phyloP scores from a whole-genome alignment of 176 grass and related monocot species.

The Triticum dicoccoides region DNA sequence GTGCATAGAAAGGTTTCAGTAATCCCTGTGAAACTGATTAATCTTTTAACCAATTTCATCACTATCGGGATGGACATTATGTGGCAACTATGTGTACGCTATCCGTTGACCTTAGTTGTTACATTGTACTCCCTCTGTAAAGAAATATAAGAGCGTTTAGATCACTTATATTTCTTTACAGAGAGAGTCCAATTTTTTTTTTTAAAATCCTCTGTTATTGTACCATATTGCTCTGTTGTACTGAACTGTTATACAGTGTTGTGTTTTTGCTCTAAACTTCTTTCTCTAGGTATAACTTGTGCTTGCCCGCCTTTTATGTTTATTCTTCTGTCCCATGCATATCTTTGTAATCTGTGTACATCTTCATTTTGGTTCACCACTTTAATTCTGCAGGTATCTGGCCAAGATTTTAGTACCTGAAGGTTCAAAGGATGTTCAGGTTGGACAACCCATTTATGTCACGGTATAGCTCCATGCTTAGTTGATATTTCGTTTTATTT shows the following conservation, averaged over 20 bases:
- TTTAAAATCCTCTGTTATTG: no score
- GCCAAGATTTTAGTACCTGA: constrained; percentile 97
- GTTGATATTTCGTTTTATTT: background rate
- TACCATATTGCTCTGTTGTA: background rate
- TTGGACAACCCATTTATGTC: constrained; percentile 87
- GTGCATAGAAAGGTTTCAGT: background rate
- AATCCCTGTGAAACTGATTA: background rate
- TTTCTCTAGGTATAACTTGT: background rate
- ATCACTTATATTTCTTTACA: no score
- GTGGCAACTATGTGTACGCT: background rate
- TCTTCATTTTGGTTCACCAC: constrained; percentile 1
- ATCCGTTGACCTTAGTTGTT: background rate
- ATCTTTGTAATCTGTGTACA: constrained; percentile 5
- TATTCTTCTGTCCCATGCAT: constrained; percentile 21
- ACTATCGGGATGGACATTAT: background rate
- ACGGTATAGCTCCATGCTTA: constrained; percentile 63
- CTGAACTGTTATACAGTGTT: background rate
- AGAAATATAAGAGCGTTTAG: no score
- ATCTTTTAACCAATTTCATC: constrained; percentile 6
- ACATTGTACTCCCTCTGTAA: no score
- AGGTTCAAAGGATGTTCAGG: constrained; percentile 94
- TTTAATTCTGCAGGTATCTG: constrained; percentile 65
- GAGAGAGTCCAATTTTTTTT: no score
- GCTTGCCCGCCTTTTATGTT: background rate
- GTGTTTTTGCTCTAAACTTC: background rate